A percentile compares a stretch with the other conserved stretches of the same genome.
phyloP scores from a whole-genome alignment of 1,284 basidiomycete species.

The Baeospora myosura region DNA sequence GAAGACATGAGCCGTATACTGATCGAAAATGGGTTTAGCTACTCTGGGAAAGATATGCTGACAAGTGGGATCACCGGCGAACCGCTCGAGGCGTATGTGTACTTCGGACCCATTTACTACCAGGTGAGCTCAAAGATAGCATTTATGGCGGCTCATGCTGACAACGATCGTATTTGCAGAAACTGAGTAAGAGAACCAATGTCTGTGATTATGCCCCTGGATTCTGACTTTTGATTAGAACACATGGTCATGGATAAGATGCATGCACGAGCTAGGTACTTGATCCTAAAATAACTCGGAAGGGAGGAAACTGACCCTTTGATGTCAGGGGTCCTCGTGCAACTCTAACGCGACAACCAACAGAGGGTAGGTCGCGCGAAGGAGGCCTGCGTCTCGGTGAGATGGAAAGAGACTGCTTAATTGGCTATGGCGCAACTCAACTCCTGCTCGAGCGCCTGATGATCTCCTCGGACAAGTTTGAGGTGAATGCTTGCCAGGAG shows the following conservation, averaged over 20 bases:
- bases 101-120: conserved; percentile 98
- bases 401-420: conserved; percentile 98
- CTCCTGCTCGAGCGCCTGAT: conserved; percentile 93
- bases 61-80: conserved; percentile 98
- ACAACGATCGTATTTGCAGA: conserved; percentile 5
- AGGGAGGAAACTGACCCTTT: conserved; percentile 13
- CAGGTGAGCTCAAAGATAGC: conserved; percentile 51
- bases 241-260: conserved; percentile 99
- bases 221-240: conserved; percentile 36
- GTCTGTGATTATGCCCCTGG: conserved; percentile 7
- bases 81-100: conserved; percentile 93
- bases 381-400: conserved; percentile 96
- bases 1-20: conserved; percentile 97
- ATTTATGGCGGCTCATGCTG: background rate
- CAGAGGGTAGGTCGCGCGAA: conserved; percentile 95
- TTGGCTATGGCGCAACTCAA: conserved; percentile 95
- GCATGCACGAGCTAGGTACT: conserved; percentile 92
- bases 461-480: conserved; percentile 97
- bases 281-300: conserved; percentile 9
- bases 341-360: conserved; percentile 94
- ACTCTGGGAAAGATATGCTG: conserved; percentile 96
- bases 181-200: conserved; percentile 16
- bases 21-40: conserved; percentile 93
- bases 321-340: conserved; percentile 82
- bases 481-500: conserved; percentile 91